Conservation (phyloP, 352 stramenopile genomes). For the Discostella stelligera region DNA sequence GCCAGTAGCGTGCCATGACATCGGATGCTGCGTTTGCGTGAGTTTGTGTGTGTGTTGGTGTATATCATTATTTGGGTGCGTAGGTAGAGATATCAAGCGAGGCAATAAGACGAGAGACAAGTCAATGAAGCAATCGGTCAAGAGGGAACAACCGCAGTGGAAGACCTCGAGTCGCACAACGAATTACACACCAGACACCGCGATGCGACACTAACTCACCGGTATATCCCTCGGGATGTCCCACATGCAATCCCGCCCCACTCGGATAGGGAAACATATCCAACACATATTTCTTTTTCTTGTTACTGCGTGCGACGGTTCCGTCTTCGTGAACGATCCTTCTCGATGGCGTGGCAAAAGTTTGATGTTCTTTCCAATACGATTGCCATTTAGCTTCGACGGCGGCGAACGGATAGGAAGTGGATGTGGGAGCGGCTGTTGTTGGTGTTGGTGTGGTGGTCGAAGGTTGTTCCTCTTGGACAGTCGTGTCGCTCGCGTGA, state of each 20-base stretch:
- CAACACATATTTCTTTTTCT: conserved; percentile 87
- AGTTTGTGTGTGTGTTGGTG: conserved; percentile 40
- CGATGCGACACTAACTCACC: conserved; percentile 32
- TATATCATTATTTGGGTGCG: conserved; percentile 1
- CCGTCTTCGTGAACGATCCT: conserved; percentile 22
- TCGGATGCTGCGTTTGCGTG: conserved; percentile 88
- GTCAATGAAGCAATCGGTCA: too few relatives aligned
- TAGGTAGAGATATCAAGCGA: not conserved
- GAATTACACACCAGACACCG: not conserved
- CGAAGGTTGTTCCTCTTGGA: not conserved
- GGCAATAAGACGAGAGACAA: not conserved
- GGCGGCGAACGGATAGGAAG: conserved; percentile 69
- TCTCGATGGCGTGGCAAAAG: conserved; percentile 78
- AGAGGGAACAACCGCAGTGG: too few relatives aligned
- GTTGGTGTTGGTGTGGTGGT: not conserved
- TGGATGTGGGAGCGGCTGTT: not conserved
- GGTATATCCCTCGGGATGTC: conserved; percentile 98
- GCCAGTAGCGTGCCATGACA: conserved; percentile 94
- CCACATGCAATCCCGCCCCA: conserved; percentile 93
- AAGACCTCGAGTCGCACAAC: too few relatives aligned
- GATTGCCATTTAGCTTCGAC: conserved; percentile 86
- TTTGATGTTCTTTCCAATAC: conserved; percentile 84
- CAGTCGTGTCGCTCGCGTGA: not conserved
- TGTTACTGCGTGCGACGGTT: conserved; percentile 44
- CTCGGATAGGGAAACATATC: conserved; percentile 99